Base-by-base conservation (phyloP, 495 filamentous ascomycete species). In the Glarea lozoyensis region DNA sequence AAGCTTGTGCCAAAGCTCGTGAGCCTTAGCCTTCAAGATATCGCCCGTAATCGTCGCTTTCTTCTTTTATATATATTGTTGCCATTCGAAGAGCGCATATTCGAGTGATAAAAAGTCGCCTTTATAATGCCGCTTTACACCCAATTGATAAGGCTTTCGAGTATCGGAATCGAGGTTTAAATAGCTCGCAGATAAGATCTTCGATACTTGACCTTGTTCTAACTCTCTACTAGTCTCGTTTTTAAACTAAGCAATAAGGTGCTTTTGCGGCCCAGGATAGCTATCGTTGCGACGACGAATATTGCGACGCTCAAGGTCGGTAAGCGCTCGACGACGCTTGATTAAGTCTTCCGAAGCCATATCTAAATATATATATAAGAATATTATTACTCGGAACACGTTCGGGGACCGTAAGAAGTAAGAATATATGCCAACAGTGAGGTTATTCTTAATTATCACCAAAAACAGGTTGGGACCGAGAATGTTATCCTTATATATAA, bases 21-120 rank as follows among this genome's bases (percentile, higher is more conserved):
- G 38, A 2, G 51, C 54, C 37, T 57, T 52, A 3, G 34, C 15
- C 31, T 38, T 17, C 19, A 60, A 37, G 2, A 37, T 38, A 3
- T 57, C 45, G 12, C 48, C 50, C 2, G 23, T 50, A 24, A 37
- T 53, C 6, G 39, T 10, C 27, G 25, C 25, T 19, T 37, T 30
- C 3, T 44, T 42, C 7, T 19, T 39, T 36, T 57, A 36, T 36
- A 40, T 33, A 0, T 25, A 17, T 40, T 48, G 10, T 16, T 53
- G 35, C 55, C 52, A 59, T n/a, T 47, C 37, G 11, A 18, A 42
- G 15, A 59, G 40, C 6, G 22, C 22, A 15, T 19, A 20, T 15
- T 59, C 55, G 2, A 59, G 20, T n/a, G n/a, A 20, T 49, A n/a
- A 3, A 52, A 48, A 54, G 46, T 57, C n/a, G 50, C 17, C 11